phyloP scores from a whole-genome alignment of 495 filamentous ascomycete genomes.

The Xeromyces bisporus region DNA sequence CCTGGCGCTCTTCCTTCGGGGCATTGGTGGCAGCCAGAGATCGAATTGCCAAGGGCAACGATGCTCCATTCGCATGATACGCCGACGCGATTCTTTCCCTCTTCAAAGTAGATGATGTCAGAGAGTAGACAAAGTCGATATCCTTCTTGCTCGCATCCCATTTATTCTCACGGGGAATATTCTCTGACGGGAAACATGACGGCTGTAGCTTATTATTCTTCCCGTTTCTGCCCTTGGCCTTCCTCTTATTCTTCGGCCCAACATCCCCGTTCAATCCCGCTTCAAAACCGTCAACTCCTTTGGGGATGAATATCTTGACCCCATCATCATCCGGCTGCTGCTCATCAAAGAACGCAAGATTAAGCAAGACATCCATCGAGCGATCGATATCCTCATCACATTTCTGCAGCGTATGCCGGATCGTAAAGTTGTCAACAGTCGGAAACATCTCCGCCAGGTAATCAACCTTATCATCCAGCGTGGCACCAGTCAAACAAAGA shows the following conservation, averaged over 20 bases:
- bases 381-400: slow-evolving; percentile 41
- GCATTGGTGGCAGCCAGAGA: slow-evolving; percentile 27
- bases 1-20: slow-evolving; percentile 13
- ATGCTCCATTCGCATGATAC: slow-evolving; percentile 47
- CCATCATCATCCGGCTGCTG: slow-evolving; percentile 16
- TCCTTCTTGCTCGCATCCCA: slow-evolving; percentile 41
- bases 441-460: slow-evolving; percentile 55
- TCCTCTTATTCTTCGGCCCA: slow-evolving; percentile 27
- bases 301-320: slow-evolving; percentile 31
- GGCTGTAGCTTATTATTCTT: slow-evolving; percentile 5
- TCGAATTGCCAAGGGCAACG: slow-evolving; percentile 35
- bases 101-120: slow-evolving; percentile 26
- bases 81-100: slow-evolving; percentile 36
- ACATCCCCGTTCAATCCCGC: slow-evolving; percentile 20
- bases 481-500: slow-evolving; percentile 29
- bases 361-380: slow-evolving; percentile 70
- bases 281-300: slow-evolving; percentile 68
- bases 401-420: slow-evolving; percentile 48
- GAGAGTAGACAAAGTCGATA: slow-evolving; percentile 40
- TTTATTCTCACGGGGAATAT: slow-evolving; percentile 18
- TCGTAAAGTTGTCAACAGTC: slow-evolving; percentile 40
- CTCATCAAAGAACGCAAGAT: slow-evolving; percentile 52
- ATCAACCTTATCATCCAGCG: slow-evolving; percentile 37
- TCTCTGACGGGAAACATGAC: slow-evolving; percentile 4
- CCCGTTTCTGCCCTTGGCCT: slow-evolving; percentile 18